Evolutionary conservation across 805 yeast species (phyloP).

Genomic region (Saturnispora diversa): DNA sequence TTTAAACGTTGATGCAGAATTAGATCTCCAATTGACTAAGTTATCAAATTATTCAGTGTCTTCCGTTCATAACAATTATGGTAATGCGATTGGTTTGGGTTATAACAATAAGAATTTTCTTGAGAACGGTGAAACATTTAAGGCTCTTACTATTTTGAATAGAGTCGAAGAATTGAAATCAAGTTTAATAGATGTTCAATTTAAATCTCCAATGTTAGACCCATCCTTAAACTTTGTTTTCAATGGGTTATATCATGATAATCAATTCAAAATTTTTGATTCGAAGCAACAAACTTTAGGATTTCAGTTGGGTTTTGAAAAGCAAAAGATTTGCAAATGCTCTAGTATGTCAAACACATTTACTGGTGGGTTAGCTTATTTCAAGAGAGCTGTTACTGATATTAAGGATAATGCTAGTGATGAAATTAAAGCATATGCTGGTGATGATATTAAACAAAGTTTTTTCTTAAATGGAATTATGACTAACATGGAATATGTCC

Average conservation of each 20-base stretch:
- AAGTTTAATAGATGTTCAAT: slow-evolving; percentile 45
- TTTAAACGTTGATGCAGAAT: slow-evolving; percentile 9
- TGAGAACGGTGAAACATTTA: slow-evolving; percentile 61
- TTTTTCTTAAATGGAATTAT: slow-evolving; percentile 35
- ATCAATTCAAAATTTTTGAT: slow-evolving; percentile 1
- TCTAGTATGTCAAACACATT: slow-evolving; percentile 17
- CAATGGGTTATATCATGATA: slow-evolving; percentile 18
- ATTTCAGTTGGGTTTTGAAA: slow-evolving; percentile 43
- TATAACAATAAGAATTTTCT: slow-evolving; percentile 43
- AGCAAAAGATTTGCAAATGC: slow-evolving; percentile 14
- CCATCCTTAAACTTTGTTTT: slow-evolving; percentile 41
- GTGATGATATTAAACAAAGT: slow-evolving; percentile 53
- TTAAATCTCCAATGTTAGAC: slow-evolving; percentile 38
- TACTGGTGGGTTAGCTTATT: slow-evolving; percentile 49
- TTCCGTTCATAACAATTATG: slow-evolving; percentile 8
- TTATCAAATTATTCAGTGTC: slow-evolving; percentile 1
- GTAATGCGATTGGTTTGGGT: slow-evolving; percentile 25
- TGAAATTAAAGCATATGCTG: slow-evolving; percentile 49
- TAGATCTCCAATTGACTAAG: slow-evolving; percentile 6
- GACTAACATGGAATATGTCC: slow-evolving; percentile 37
- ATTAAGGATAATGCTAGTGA: slow-evolving; percentile 47
- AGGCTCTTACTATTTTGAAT: slow-evolving; percentile 41
- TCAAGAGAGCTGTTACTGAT: slow-evolving; percentile 48
- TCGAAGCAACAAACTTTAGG: slow-evolving; percentile 40
- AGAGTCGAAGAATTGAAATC: slow-evolving; percentile 42